A percentile compares a stretch with the other conserved stretches of the same genome.
phyloP scores from a whole-genome alignment of 176 grass and related monocot genomes.

The Lolium multiflorum region DNA sequence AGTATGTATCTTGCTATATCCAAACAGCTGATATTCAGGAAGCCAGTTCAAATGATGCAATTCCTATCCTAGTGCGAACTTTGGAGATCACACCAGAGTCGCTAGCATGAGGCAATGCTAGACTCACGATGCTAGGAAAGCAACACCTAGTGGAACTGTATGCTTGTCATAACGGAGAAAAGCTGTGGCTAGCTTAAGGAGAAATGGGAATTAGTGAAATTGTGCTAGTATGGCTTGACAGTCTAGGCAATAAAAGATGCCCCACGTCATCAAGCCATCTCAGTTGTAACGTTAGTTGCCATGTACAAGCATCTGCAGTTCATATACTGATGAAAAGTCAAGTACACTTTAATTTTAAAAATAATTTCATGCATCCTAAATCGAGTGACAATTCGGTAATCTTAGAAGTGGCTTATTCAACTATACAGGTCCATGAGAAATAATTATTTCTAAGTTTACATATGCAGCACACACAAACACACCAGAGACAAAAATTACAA shows the following conservation, averaged over 20 bases:
- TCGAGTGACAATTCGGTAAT: constrained; percentile 9
- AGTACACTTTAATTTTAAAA: not conserved
- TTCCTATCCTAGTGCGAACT: constrained; percentile 4
- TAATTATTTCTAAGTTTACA: not conserved
- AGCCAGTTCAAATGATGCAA: constrained; percentile 5
- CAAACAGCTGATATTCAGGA: not conserved
- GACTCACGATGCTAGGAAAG: not conserved
- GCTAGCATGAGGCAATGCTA: constrained; percentile 23
- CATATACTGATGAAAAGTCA: not conserved
- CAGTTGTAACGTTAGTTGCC: not conserved
- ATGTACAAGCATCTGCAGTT: constrained; percentile 1
- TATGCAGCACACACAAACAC: not conserved
- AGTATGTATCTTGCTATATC: constrained; percentile 9
- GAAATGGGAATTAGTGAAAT: not conserved
- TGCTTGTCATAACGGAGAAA: not conserved
- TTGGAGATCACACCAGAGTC: not conserved
- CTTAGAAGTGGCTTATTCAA: constrained; percentile 9
- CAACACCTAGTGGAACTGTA: not conserved
- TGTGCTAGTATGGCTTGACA: no score
- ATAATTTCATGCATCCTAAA: not conserved
- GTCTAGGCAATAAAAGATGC: not conserved
- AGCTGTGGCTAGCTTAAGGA: not conserved
- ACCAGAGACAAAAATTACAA: constrained; percentile 35
- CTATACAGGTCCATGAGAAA: not conserved
- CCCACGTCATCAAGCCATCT: constrained; percentile 3